These are phyloP conservation scores for Plantago elongata DNA, from an alignment of 257 asterid genomes.

Conservation along the genomic window DNA sequence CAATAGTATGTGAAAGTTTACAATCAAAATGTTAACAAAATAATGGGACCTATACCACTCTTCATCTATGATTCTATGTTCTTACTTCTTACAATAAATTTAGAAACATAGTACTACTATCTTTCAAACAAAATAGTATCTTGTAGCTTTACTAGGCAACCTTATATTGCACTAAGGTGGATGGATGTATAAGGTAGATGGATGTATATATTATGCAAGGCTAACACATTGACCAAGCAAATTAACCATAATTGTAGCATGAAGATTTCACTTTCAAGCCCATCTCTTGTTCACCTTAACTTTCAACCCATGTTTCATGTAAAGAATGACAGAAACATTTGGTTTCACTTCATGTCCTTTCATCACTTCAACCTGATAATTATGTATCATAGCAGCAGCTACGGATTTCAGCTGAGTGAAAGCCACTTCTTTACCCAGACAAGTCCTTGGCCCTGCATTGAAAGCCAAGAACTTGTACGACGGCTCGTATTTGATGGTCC, in stretches of 20 bases:
- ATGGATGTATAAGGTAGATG: not conserved
- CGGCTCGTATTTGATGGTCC: slow-evolving; percentile 38
- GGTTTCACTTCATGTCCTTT: slow-evolving; percentile 44
- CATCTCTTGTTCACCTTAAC: slow-evolving; percentile 49
- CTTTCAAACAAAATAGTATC: not conserved
- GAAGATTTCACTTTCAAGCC: slow-evolving; percentile 19
- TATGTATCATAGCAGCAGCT: slow-evolving; percentile 55
- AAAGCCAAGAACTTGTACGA: slow-evolving; percentile 47
- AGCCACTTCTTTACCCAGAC: slow-evolving; percentile 58
- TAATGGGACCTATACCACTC: not conserved
- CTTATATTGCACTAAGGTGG: not conserved
- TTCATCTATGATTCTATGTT: not conserved
- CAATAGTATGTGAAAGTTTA: no score
- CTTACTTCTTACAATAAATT: not conserved
- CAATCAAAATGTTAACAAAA: no score
- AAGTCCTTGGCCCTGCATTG: slow-evolving; percentile 55
- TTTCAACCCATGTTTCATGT: slow-evolving; percentile 60
- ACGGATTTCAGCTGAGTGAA: slow-evolving; percentile 55
- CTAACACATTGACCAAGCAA: not conserved
- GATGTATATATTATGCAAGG: not conserved
- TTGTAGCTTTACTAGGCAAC: not conserved
- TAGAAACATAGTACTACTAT: not conserved
- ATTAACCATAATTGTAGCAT: not conserved
- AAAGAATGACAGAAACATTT: slow-evolving; percentile 58
- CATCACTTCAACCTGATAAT: slow-evolving; percentile 42